Percentiles rank a stretch among this genome's conserved stretches.
These are phyloP conservation scores for Wickerhamiella occidentalis DNA, from an alignment of 805 yeast genomes.

Conservation along the genomic window DNA sequence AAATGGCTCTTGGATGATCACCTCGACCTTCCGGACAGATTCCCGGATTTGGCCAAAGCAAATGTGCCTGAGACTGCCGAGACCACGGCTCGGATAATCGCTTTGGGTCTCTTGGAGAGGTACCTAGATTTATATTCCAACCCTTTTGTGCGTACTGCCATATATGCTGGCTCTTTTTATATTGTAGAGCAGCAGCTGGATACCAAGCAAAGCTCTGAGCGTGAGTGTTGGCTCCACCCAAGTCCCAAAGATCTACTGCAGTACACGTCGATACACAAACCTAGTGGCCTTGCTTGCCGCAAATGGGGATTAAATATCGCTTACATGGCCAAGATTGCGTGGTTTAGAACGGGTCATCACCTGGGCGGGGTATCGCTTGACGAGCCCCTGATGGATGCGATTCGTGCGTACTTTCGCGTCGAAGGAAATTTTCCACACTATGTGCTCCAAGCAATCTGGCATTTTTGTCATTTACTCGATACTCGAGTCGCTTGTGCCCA, in stretches of 20 bases:
- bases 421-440: not conserved
- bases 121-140: not conserved
- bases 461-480: not conserved
- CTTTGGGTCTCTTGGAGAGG: not conserved
- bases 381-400: not conserved
- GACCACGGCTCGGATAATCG: not conserved
- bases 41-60: not conserved
- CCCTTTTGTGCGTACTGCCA: not conserved
- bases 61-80: not conserved
- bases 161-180: not conserved
- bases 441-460: not conserved
- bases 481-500: not conserved
- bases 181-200: not conserved
- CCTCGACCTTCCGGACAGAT: not conserved
- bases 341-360: not conserved
- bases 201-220: not conserved
- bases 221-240: not conserved
- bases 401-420: not conserved
- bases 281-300: not conserved
- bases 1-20: not conserved
- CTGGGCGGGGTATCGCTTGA: not conserved
- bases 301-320: not conserved
- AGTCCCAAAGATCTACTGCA: not conserved
- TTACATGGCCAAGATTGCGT: not conserved
- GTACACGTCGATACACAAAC: not conserved